Conservation (phyloP, 2,329 filamentous ascomycete species). For the Pezicula radicicola region DNA sequence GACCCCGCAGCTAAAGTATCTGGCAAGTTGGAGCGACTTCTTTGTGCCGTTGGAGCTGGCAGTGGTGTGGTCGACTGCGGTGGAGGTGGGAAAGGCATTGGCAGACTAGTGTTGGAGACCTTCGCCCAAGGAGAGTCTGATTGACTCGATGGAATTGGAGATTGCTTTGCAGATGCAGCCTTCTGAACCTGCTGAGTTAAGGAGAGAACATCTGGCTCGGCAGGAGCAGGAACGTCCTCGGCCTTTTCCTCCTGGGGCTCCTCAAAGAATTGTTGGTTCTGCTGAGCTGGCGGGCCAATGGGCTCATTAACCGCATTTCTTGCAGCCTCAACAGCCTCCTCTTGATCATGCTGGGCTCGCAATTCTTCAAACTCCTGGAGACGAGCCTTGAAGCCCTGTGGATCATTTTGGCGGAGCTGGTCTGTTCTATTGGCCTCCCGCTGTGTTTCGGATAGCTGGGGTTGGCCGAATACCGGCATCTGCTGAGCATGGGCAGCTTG, state of each 20-base stretch:
- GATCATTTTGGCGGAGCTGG: conserved; percentile 58
- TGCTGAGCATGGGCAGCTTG: conserved; percentile 24
- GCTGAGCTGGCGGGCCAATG: conserved; percentile 20
- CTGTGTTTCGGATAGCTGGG: conserved; percentile 22
- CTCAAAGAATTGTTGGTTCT: conserved; percentile 12
- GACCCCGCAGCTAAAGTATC: conserved; percentile 64
- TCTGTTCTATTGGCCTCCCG: conserved; percentile 59
- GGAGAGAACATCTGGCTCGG: conserved; percentile 55
- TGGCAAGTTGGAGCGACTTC: conserved; percentile 78
- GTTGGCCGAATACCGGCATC: conserved; percentile 22
- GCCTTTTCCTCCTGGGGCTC: conserved; percentile 13
- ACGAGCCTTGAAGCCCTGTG: conserved; percentile 57
- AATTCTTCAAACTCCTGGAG: conserved; percentile 81
- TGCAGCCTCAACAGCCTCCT: conserved; percentile 29
- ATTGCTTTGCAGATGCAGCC: conserved; percentile 59
- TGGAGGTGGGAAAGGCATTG: conserved; percentile 70
- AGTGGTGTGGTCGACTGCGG: conserved; percentile 75
- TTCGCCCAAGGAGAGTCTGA: conserved; percentile 54
- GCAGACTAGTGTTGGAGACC: conserved; percentile 58
- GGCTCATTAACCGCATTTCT: conserved; percentile 29
- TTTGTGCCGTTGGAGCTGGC: conserved; percentile 84
- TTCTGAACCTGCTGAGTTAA: conserved; percentile 84
- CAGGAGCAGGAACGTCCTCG: conserved; percentile 13
- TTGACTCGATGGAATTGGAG: conserved; percentile 41
- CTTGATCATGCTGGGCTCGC: conserved; percentile 67